Evolutionary conservation across 2,329 filamentous ascomycete species (phyloP), one percentile per base, ranked within the genome.

Genomic region (Macrophomina pseudophaseolina): DNA sequence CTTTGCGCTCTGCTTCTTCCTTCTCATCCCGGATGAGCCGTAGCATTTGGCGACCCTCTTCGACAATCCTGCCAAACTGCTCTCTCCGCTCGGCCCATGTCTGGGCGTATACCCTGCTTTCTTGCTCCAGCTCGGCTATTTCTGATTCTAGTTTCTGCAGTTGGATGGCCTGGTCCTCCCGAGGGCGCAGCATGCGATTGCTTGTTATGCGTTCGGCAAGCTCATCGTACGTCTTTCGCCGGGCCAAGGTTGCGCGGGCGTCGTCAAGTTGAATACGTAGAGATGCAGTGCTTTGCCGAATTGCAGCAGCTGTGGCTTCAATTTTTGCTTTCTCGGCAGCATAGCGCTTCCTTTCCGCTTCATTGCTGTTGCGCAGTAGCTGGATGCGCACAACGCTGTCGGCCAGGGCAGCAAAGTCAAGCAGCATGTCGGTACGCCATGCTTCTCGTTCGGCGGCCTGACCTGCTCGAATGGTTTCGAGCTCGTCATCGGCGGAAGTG

Each of bases 21-120:
- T 97, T 97, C 83, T 97, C 94, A 74, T 97, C 94, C 68, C 93
- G 89, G 74, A 98, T 97, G 76, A 96, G 85, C 58, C 92, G 86
- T 67, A 94, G 84, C 77, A 98, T 85, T 70, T 92, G 85, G 86
- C 91, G 91, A n/a, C 93, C 93, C 81, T 97, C 94, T 68, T 94
- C 91, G 75, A 97, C 91, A 73, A 98, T 94, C 66, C 88, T 86
- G 67, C 90, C 91, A 78, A 97, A 97, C 79, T 97, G 93, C 72
- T 93, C 91, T 69, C 91, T 84, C 46, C 94, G 86, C 79, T 97
- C 93, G 49, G 87, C 84, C 94, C 94, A 97, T 0, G 92, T 95
- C 70, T 85, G 86, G 58, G 88, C 90, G 76, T 96, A 96, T 44
- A 91, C 89, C 74, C 87, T 86, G 74, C 92, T 93, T 82, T 98